phyloP scores from a whole-genome alignment of 176 grass and related monocot species.

The Carex myosuroides region DNA sequence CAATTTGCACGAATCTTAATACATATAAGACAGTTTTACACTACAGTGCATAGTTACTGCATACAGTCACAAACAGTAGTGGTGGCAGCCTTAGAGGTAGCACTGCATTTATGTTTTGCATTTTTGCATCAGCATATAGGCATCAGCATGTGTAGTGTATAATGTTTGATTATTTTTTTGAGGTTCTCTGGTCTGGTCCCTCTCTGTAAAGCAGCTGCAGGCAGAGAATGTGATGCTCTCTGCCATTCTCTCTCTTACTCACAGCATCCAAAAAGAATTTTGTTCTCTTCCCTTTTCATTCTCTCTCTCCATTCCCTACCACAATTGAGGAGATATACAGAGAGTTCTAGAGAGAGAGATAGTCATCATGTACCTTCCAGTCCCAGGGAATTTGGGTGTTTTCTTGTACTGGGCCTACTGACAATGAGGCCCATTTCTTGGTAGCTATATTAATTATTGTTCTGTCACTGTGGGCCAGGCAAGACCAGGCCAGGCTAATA shows the following conservation, averaged over 20 bases:
- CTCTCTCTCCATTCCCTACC: neutral
- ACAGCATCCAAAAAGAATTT: constrained; percentile 14
- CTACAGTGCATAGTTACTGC: neutral
- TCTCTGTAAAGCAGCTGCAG: constrained; percentile 17
- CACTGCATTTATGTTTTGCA: neutral
- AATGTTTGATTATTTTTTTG: constrained; percentile 16
- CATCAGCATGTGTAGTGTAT: neutral
- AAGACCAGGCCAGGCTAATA: neutral
- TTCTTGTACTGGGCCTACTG: neutral
- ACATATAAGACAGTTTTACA: too few relatives aligned
- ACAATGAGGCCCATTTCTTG: neutral
- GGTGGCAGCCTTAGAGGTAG: constrained; percentile 10
- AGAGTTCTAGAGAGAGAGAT: neutral
- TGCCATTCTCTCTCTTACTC: constrained; percentile 2
- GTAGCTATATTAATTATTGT: neutral
- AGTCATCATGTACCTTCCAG: neutral
- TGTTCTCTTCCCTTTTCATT: neutral
- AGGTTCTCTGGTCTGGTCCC: constrained; percentile 13
- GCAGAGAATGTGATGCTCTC: constrained; percentile 21
- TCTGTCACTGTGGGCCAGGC: neutral
- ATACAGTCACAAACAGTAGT: constrained; percentile 10
- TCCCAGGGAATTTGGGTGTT: neutral
- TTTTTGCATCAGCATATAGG: constrained; percentile 15
- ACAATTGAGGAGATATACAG: neutral
- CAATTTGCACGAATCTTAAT: too few relatives aligned